Base-by-base conservation (phyloP, 306 rosid species). In the Corylus heterophylla region DNA sequence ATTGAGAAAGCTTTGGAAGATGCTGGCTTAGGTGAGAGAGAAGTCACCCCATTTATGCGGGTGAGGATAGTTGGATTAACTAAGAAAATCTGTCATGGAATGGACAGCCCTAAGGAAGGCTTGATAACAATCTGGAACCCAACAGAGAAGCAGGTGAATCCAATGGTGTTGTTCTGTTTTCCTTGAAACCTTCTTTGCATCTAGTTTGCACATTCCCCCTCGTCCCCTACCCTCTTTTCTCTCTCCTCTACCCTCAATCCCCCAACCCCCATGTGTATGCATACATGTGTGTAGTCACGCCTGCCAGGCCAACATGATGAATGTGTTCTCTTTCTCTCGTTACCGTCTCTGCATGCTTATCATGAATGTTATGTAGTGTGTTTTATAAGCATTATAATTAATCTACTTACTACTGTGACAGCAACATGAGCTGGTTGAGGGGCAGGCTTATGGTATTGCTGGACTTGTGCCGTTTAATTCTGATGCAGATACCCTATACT, bases 121-220 rank as follows among this genome's bases (percentile, higher is more conserved):
- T 74, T 92, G 44, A 85, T 92, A 76, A 91, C 97, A 64, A 88
- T 94, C 80, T 94, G 98, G 98, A 91, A 92, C 78, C 97, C 97
- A 68, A 83, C 95, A 1, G 91, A 85, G 86, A 87, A 91, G 78
- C 90, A 88, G 92, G 92, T 85, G 68, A 78, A 75, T 56, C 67
- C 78, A 74, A 67, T 25, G 56, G 70, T 42, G 71, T 67, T 55
- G 14, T 70, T 54, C 62, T 13, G 22, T 35, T 48, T 58, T 14
- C 14, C 25, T 39, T 18, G 49, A 4, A 7, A 29, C 72, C 29
- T 59, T 74, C 8, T 67, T 11, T 55, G 27, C 59, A 25, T 74
- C 63, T 9, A 71, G 55, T 47, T 62, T 55, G 9, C 73, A 25
- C 61, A 48, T 29, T 67, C 37, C 58, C 25, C 66, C 68, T 20